Base-by-base conservation (phyloP, 2,329 filamentous ascomycete species). In the Dichotomopilus funicola region DNA sequence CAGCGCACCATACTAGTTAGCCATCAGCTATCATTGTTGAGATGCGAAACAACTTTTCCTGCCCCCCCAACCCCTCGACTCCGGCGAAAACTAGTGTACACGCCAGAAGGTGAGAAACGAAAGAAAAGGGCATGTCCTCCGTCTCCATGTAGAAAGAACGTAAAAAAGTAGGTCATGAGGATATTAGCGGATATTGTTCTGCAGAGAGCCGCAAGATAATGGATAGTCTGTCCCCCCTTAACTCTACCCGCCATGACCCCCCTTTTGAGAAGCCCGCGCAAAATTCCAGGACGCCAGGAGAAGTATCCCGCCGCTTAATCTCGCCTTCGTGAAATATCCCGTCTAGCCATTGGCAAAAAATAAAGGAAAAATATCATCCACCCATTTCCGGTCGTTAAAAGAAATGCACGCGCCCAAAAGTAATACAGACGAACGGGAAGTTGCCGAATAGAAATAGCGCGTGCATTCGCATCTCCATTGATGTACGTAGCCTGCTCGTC, bases 171-270 rank as follows among this genome's bases (percentile, higher is more conserved):
- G 52, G 57, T 61, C 59, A 59, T 62, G 51, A 64, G 57, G 53
- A 67, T 60, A 65, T 65, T 66, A 63, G 59, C 49, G 61, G 58
- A 61, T 63, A 62, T 63, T 63, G 59, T 13, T 59, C 52, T 61
- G 57, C 57, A 61, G 51, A 64, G 63, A 63, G 59, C 61, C 62
- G 67, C 65, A 67, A 65, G 66, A 71, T 69, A 66, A 67, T 62
- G 59, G 46, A 55, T 56, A 54, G 54, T 27, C 40, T 50, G 62
- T 62, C 19, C 19, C 34, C 64, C 63, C 61, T 64, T 59, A 63
- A 64, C 63, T 68, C 69, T 63, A 64, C 59, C 65, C 60, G 60
- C 56, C 59, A 43, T 36, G 54, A 59, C 54, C 57, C 59, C 40
- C 55, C 59, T 57, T 60, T 60, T 52, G 49, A 57, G 56, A 57